Percentiles rank a stretch among this genome's conserved stretches.
Conservation (phyloP, 441 rosid genomes). For the Kokia cookei region DNA sequence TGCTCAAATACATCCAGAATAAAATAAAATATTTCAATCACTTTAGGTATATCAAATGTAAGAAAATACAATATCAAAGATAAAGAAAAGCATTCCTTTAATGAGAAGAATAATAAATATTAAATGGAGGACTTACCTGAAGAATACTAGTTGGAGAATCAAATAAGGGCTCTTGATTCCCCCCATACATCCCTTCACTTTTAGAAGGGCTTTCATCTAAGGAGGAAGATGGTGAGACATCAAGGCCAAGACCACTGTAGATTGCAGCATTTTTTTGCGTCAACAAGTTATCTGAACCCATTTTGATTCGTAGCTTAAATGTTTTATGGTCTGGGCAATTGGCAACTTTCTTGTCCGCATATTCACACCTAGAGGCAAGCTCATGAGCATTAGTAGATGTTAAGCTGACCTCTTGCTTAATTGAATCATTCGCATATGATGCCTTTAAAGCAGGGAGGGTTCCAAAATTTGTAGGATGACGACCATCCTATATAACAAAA, state of each 20-base stretch:
- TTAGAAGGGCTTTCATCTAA: slow-evolving; percentile 78
- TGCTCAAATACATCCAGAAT: slow-evolving; percentile 25
- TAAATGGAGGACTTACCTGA: slow-evolving; percentile 43
- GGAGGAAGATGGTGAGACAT: slow-evolving; percentile 81
- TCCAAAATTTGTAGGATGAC: slow-evolving; percentile 19
- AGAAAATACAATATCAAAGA: background rate
- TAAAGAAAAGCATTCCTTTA: background rate
- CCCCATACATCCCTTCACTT: slow-evolving; percentile 64
- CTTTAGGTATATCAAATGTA: background rate
- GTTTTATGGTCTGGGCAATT: slow-evolving; percentile 56
- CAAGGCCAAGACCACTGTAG: slow-evolving; percentile 96
- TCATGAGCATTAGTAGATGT: slow-evolving; percentile 36
- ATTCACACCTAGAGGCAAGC: slow-evolving; percentile 30
- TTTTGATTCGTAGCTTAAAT: slow-evolving; percentile 80
- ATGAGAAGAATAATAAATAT: slow-evolving; percentile 5
- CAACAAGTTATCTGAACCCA: slow-evolving; percentile 75
- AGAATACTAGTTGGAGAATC: slow-evolving; percentile 69
- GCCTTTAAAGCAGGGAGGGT: slow-evolving; percentile 35
- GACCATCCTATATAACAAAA: slow-evolving; percentile 45
- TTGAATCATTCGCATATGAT: slow-evolving; percentile 30
- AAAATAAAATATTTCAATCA: slow-evolving; percentile 2
- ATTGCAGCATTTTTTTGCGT: slow-evolving; percentile 72
- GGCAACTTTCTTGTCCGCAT: slow-evolving; percentile 40
- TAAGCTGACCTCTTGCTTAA: slow-evolving; percentile 41
- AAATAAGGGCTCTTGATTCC: slow-evolving; percentile 36